phyloP scores from a whole-genome alignment of 148 eudicot species.

The Simmondsia chinensis region DNA sequence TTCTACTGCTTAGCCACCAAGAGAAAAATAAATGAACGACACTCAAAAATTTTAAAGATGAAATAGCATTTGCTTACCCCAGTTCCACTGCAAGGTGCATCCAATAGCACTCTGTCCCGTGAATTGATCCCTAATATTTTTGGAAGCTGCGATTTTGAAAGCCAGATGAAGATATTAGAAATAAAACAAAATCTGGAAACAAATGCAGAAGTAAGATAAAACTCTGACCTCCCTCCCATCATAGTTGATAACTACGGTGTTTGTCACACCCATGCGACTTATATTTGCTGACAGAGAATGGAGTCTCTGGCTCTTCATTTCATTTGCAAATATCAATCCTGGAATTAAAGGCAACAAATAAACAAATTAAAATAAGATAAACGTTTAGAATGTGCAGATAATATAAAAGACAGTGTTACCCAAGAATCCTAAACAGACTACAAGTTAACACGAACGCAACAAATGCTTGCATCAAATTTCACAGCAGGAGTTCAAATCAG shows the following conservation, averaged over 20 bases:
- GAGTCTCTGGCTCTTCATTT: slow-evolving; percentile 84
- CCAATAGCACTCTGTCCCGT: slow-evolving; percentile 77
- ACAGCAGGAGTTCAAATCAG: too few species aligned
- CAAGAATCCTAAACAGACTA: too few species aligned
- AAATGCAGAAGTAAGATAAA: neutral
- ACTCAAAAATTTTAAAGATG: too few species aligned
- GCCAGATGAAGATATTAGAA: too few species aligned
- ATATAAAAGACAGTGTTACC: neutral
- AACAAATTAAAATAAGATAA: neutral
- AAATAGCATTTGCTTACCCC: slow-evolving; percentile 68
- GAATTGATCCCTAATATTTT: slow-evolving; percentile 80
- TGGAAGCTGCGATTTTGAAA: too few species aligned
- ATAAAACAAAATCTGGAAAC: too few species aligned
- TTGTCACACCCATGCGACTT: slow-evolving; percentile 95
- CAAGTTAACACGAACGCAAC: too few species aligned
- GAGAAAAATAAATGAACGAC: too few species aligned
- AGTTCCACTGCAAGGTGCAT: slow-evolving; percentile 99
- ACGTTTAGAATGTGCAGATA: too few species aligned
- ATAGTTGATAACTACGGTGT: slow-evolving; percentile 71
- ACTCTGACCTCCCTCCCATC: slow-evolving; percentile 86
- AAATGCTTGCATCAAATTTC: too few species aligned
- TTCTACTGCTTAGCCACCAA: too few species aligned
- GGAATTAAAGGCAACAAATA: too few species aligned
- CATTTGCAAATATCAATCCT: slow-evolving; percentile 89
- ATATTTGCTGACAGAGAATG: slow-evolving; percentile 82